Conservation (phyloP, 306 rosid genomes). For the Arachis stenosperma region DNA sequence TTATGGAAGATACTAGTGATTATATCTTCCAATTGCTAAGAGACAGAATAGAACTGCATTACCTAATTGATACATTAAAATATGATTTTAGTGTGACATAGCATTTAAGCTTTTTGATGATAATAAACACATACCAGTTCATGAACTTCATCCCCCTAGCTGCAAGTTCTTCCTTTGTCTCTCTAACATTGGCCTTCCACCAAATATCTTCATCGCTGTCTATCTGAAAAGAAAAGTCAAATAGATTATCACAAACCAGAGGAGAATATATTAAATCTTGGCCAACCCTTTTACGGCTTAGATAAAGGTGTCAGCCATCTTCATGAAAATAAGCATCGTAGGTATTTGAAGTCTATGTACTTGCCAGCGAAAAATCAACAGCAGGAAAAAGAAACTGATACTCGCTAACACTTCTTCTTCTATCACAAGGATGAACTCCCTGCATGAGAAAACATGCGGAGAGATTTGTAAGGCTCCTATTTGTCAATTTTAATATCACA, state of each 20-base stretch:
- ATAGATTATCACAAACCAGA: constrained; percentile 36
- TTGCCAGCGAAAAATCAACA: constrained; percentile 86
- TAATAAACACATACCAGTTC: constrained; percentile 62
- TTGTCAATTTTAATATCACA: constrained; percentile 23
- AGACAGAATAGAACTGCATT: constrained; percentile 23
- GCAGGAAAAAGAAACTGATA: constrained; percentile 84
- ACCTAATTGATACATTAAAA: constrained; percentile 4
- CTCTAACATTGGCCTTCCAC: constrained; percentile 82
- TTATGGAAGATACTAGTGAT: background rate
- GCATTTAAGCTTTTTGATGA: constrained; percentile 20
- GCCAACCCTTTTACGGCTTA: constrained; percentile 25
- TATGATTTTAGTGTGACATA: constrained; percentile 28
- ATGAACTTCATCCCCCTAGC: constrained; percentile 76
- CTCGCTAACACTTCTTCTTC: constrained; percentile 76
- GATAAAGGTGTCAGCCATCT: constrained; percentile 40
- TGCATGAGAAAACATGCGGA: constrained; percentile 37
- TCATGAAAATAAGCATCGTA: constrained; percentile 30
- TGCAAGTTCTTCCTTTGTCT: constrained; percentile 82
- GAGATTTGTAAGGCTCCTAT: constrained; percentile 22
- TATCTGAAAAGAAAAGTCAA: constrained; percentile 57
- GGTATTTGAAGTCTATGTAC: constrained; percentile 39
- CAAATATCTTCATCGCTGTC: constrained; percentile 74
- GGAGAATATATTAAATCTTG: constrained; percentile 31
- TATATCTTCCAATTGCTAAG: constrained; percentile 12
- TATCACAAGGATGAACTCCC: constrained; percentile 98